phyloP scores from a whole-genome alignment of 495 filamentous ascomycete species.

The Lophiostoma macrostomum region DNA sequence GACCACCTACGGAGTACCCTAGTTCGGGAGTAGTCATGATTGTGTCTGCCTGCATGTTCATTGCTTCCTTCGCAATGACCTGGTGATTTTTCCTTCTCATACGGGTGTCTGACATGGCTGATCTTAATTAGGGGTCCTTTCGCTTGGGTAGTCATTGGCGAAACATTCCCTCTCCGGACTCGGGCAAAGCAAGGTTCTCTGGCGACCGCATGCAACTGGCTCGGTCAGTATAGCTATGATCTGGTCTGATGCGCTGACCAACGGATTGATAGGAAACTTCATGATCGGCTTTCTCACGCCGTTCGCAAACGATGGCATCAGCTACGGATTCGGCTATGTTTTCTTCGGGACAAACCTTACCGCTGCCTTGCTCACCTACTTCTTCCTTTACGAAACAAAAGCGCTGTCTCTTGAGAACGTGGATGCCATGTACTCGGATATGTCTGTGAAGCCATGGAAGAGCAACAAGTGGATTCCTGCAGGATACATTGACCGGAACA shows the following conservation, averaged over 20 bases:
- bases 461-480: slow-evolving; percentile 64
- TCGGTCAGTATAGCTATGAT: too few relatives aligned
- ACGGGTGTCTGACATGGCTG: too few relatives aligned
- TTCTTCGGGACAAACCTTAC: slow-evolving; percentile 55
- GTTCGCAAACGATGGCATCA: slow-evolving; percentile 51
- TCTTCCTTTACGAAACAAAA: slow-evolving; percentile 79
- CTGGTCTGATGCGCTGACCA: too few relatives aligned
- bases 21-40: slow-evolving; percentile 31
- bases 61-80: slow-evolving; percentile 48
- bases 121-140: slow-evolving; percentile 50
- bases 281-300: slow-evolving; percentile 11
- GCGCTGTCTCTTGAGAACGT: slow-evolving; percentile 85
- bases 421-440: slow-evolving; percentile 83
- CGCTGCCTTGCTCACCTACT: slow-evolving; percentile 64
- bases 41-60: slow-evolving; percentile 48
- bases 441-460: slow-evolving; percentile 53
- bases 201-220: slow-evolving; percentile 80
- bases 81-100: too few relatives aligned
- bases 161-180: slow-evolving; percentile 80
- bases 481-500: slow-evolving; percentile 9
- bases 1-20: slow-evolving; percentile 14
- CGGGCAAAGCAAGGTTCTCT: slow-evolving; percentile 73
- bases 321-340: slow-evolving; percentile 71
- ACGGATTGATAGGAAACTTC: slow-evolving; percentile 54
- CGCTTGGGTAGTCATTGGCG: slow-evolving; percentile 80